Conservation (phyloP, 2,329 filamentous ascomycete species). For the Ampelomyces quisqualis region DNA sequence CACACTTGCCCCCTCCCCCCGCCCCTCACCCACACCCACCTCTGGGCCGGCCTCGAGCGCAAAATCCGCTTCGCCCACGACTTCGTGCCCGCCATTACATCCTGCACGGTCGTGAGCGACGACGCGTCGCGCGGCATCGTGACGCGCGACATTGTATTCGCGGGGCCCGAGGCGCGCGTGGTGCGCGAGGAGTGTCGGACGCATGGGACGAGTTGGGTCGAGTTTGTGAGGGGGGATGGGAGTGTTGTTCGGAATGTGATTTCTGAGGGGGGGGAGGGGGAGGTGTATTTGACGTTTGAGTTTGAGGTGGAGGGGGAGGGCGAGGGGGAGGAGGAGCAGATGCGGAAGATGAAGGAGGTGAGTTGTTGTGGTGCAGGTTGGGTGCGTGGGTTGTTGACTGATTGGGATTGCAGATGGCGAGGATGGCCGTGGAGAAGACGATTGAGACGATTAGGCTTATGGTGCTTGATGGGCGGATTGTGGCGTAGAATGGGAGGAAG, state of each 20-base stretch:
- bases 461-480: conserved; percentile 43
- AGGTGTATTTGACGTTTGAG: conserved; percentile 49
- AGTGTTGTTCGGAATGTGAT: conserved; percentile 50
- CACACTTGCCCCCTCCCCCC: conserved; percentile 48
- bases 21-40: conserved; percentile 40
- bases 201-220: conserved; percentile 49
- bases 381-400: conserved; percentile 10
- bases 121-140: conserved; percentile 38
- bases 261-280: conserved; percentile 40
- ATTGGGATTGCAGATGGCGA: conserved; percentile 33
- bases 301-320: conserved; percentile 48
- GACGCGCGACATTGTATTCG: conserved; percentile 45
- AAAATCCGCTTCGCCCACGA: conserved; percentile 51
- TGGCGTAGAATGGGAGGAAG: conserved; percentile 5
- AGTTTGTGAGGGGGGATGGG: conserved; percentile 49
- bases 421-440: conserved; percentile 47
- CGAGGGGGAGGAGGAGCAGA: conserved; percentile 35
- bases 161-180: conserved; percentile 43
- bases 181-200: conserved; percentile 48
- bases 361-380: conserved; percentile 6
- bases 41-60: conserved; percentile 50
- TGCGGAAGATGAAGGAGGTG: conserved; percentile 27
- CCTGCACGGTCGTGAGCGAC: conserved; percentile 46
- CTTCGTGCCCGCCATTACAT: conserved; percentile 49
- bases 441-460: conserved; percentile 48